phyloP scores from a whole-genome alignment of 805 yeast species.

The Wickerhamomyces sydowiorum region DNA sequence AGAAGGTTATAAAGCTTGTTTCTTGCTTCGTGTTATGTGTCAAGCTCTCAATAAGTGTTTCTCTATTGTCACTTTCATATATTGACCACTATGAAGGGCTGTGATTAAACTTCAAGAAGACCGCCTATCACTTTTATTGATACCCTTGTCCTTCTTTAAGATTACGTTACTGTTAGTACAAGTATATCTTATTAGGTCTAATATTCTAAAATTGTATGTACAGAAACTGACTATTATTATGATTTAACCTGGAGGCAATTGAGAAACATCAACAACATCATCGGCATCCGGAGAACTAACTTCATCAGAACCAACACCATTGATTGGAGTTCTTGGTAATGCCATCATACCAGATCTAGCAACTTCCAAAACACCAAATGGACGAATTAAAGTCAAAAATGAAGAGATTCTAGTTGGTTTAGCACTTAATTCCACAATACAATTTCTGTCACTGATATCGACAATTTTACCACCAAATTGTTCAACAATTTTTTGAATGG shows the following conservation, averaged over 20 bases:
- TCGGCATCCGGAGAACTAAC: conserved; percentile 47
- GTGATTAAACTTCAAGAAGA: too few species aligned
- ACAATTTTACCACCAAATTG: conserved; percentile 93
- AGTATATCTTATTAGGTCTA: too few species aligned
- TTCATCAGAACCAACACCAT: conserved; percentile 44
- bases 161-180: too few species aligned
- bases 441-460: conserved; percentile 89
- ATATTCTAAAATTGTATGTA: too few species aligned
- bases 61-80: too few species aligned
- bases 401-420: conserved; percentile 87
- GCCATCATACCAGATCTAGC: conserved; percentile 99
- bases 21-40: too few species aligned
- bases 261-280: conserved; percentile 79
- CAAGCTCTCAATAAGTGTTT: too few species aligned
- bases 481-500: conserved; percentile 70
- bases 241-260: conserved; percentile 40
- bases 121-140: too few species aligned
- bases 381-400: conserved; percentile 83
- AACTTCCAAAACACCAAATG: conserved; percentile 93
- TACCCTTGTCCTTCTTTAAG: too few species aligned
- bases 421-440: conserved; percentile 90
- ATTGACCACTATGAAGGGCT: too few species aligned
- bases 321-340: conserved; percentile 89
- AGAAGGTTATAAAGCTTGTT: too few species aligned
- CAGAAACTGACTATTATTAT: neutral